A percentile compares a stretch with the other conserved stretches of the same genome.
phyloP scores from a whole-genome alignment of 441 rosid species.

The Adansonia gregorii region DNA sequence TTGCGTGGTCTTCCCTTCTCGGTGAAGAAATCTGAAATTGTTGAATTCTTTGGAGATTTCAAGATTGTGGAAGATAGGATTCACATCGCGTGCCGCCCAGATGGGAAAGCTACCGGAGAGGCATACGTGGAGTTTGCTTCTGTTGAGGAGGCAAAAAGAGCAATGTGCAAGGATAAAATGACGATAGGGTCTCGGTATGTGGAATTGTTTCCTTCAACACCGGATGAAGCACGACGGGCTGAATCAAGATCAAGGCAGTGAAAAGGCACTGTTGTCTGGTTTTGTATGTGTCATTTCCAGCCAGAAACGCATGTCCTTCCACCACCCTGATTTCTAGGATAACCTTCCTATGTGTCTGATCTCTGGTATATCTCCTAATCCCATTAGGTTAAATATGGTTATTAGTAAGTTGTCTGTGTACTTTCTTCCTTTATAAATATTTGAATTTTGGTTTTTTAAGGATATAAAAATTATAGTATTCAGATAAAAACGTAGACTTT shows the following conservation, averaged over 20 bases:
- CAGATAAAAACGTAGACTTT: too few relatives aligned
- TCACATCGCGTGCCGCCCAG: constrained; percentile 84
- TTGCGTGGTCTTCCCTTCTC: constrained; percentile 91
- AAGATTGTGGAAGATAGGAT: constrained; percentile 60
- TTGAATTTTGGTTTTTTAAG: too few relatives aligned
- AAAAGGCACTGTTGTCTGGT: not conserved
- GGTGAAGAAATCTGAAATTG: constrained; percentile 61
- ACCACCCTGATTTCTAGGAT: too few relatives aligned
- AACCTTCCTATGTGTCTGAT: too few relatives aligned
- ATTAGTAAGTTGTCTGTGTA: too few relatives aligned
- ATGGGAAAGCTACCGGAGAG: constrained; percentile 94
- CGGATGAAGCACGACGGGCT: constrained; percentile 75
- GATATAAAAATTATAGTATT: too few relatives aligned
- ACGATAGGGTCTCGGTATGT: constrained; percentile 80
- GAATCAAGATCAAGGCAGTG: constrained; percentile 24
- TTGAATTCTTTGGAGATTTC: constrained; percentile 70
- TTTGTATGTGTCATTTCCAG: too few relatives aligned
- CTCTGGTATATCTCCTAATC: too few relatives aligned
- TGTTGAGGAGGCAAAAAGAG: constrained; percentile 72
- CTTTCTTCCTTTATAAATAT: too few relatives aligned
- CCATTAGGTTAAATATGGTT: too few relatives aligned
- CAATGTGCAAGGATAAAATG: constrained; percentile 91
- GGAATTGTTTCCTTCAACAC: constrained; percentile 79
- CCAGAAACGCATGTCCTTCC: too few relatives aligned
- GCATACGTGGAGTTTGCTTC: constrained; percentile 83